A percentile compares a stretch with the other conserved stretches of the same genome.
Evolutionary conservation across 768 basidiomycete genomes (phyloP).

Genomic region (Erythrobasidium yunnanense): DNA sequence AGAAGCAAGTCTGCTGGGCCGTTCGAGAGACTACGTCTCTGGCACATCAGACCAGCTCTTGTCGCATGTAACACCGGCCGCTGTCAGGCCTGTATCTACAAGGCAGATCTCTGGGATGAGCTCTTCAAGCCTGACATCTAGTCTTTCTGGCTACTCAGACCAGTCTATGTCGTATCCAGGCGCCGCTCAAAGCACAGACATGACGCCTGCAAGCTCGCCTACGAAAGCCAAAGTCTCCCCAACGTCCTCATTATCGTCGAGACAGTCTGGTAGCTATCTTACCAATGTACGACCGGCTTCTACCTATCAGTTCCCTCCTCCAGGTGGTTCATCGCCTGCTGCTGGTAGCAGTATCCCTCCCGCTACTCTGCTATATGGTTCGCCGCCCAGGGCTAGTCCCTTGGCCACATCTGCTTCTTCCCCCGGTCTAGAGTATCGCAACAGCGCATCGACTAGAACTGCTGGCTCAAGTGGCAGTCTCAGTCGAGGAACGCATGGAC

Average conservation of each 20-base stretch:
- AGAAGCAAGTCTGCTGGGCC: conserved; percentile 20
- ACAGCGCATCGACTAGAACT: background rate
- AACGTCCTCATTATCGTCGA: background rate
- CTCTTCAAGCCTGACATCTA: background rate
- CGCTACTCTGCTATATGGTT: no score
- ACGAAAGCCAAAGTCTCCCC: background rate
- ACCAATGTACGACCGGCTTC: background rate
- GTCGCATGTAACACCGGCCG: no score
- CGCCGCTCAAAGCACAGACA: background rate
- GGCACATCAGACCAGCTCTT: background rate
- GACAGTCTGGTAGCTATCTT: background rate
- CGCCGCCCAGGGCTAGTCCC: no score
- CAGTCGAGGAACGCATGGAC: conserved; percentile 20
- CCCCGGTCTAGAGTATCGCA: background rate
- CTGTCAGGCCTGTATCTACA: no score
- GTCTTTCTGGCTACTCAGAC: background rate
- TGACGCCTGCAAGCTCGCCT: background rate
- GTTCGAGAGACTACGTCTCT: background rate
- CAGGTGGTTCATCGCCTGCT: no score
- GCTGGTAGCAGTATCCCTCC: no score
- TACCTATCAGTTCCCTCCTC: background rate
- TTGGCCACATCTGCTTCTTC: no score
- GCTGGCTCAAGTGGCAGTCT: background rate
- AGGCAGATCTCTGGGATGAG: background rate
- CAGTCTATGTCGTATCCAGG: background rate